Evolutionary conservation across 176 grass and related monocot genomes (phyloP), one percentile per base, ranked within the genome.

Genomic region (Triticum turgidum): DNA sequence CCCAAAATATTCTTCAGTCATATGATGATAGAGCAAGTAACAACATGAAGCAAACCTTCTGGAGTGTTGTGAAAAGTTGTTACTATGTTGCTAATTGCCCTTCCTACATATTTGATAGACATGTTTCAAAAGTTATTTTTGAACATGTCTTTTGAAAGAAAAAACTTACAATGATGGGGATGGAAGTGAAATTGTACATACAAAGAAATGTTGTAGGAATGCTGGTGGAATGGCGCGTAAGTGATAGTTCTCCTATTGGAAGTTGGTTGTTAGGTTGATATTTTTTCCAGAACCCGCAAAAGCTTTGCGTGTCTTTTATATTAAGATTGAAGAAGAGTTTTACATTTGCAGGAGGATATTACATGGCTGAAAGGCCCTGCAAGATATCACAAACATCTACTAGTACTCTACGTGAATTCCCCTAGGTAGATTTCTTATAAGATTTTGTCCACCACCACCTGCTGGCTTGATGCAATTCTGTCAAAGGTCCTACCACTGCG

Each of bases 91-190:
- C 39, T 25, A 85, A 83, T 61, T 91, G 87, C 38, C 73, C 87
- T 4, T n/a, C 82, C 3, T 5, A 65, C 64, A n/a, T 42, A 20
- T 21, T 94, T 1, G 58, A 87, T 34, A 79, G 3, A 27, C 92
- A 94, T 73, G 80, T 91, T 62, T 85, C 85, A 0, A 69, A 45
- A 77, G 89, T 94, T 20, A 77, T 94, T 15, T 94, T 91, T 29
- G 63, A 85, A 61, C 87, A 65, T 56, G 47, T 89, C 52, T 65
- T 75, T 35, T 84, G 59, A 14, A 49, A 34, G 9, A 39, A 39
- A 34, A 84, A 49, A 65, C 17, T 3, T 33, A 33, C 18, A 56
- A 29, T 49, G 30, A 15, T 77, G 30, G 47, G 74, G 5, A 56
- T 77, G 74, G 27, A 33, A 54, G 74, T 77, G 47, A 76, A 76